A percentile compares a stretch with the other conserved stretches of the same genome.
These are phyloP conservation scores for Lactifluus echinatus DNA, from an alignment of 768 basidiomycete species.

Conservation along the genomic window DNA sequence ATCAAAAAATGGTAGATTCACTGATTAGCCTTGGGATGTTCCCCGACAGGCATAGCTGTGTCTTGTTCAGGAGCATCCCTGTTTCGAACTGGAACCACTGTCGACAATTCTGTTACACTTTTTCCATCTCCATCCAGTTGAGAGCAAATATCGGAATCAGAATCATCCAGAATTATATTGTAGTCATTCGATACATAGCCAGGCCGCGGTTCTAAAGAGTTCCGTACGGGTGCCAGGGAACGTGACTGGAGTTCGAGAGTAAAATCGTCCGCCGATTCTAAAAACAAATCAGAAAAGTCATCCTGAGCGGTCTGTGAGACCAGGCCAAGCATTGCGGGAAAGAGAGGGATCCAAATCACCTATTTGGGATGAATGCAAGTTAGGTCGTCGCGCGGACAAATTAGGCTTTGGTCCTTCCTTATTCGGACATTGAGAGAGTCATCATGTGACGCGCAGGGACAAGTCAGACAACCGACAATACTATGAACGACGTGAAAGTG, in stretches of 20 bases:
- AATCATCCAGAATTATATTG: background rate
- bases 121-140: background rate
- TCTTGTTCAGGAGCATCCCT: background rate
- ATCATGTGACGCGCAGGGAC: background rate
- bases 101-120: background rate
- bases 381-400: background rate
- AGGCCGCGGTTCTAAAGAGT: background rate
- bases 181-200: background rate
- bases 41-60: background rate
- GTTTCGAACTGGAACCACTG: background rate
- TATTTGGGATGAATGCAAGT: too few species aligned
- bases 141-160: background rate
- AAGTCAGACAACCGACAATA: too few species aligned
- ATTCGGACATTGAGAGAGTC: background rate
- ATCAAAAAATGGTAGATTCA: background rate
- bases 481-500: too few species aligned
- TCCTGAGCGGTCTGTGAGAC: background rate
- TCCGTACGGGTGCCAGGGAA: background rate
- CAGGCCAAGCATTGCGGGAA: background rate
- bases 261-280: background rate
- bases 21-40: background rate
- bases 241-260: background rate
- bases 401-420: background rate
- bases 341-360: background rate
- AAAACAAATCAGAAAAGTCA: background rate